Evolutionary conservation across 73 alveolate genomes (phyloP).

Genomic region (Paramecium sexaurelia): DNA sequence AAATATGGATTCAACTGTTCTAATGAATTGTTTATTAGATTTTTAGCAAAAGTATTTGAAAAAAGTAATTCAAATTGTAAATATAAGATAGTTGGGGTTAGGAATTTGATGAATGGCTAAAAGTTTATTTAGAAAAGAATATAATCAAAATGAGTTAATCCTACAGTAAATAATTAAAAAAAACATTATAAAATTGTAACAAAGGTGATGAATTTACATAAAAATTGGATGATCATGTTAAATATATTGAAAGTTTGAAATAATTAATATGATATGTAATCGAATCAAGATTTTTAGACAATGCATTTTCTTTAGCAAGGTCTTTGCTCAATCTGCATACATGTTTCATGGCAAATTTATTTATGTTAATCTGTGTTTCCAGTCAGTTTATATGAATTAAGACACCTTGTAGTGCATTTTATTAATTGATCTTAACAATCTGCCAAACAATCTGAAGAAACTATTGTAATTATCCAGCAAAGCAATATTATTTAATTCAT

Average conservation of each 20-base stretch:
- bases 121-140: not conserved
- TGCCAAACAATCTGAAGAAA: conserved; percentile 3
- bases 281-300: not conserved
- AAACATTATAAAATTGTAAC: not conserved
- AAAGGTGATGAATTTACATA: not conserved
- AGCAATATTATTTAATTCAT: not conserved
- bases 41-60: not conserved
- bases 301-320: conserved; percentile 45
- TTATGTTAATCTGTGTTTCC: not conserved
- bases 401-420: not conserved
- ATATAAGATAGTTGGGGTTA: not conserved
- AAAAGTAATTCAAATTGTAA: not conserved
- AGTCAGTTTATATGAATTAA: not conserved
- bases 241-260: not conserved
- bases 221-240: not conserved
- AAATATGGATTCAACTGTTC: not conserved
- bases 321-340: conserved; percentile 31
- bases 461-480: not conserved
- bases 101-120: not conserved
- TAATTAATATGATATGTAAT: not conserved
- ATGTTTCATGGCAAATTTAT: conserved; percentile 40
- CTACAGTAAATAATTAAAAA: not conserved
- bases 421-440: not conserved
- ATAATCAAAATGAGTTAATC: not conserved
- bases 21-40: conserved; percentile 6